Evolutionary conservation across 805 yeast genomes (phyloP).

Genomic region (Spathaspora arborariae): DNA sequence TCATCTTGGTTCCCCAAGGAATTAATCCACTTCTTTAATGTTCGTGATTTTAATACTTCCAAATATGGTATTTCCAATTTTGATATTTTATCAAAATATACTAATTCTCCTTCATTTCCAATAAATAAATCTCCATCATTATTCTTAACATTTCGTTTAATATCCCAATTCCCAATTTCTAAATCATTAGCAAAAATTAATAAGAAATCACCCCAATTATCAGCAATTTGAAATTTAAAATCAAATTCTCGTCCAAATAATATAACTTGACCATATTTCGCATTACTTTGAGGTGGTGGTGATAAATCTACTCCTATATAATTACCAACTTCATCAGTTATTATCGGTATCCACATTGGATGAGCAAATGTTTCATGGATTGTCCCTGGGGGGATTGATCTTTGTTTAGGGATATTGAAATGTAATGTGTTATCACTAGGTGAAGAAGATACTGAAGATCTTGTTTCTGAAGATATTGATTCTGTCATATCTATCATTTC

Average conservation of each 20-base stretch:
- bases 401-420: constrained; percentile 39
- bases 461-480: constrained; percentile 5
- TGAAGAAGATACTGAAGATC: background rate
- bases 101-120: constrained; percentile 71
- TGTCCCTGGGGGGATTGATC: constrained; percentile 72
- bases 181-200: constrained; percentile 81
- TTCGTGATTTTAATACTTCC: constrained; percentile 34
- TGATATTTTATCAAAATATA: constrained; percentile 58
- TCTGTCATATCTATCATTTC: constrained; percentile 7
- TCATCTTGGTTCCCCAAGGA: constrained; percentile 16
- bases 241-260: constrained; percentile 93
- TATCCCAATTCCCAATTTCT: constrained; percentile 75
- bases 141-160: constrained; percentile 54
- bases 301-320: constrained; percentile 83
- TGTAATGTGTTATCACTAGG: constrained; percentile 2
- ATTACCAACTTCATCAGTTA: constrained; percentile 86
- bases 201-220: constrained; percentile 86
- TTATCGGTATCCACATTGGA: constrained; percentile 86
- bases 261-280: constrained; percentile 83
- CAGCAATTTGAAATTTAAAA: constrained; percentile 80
- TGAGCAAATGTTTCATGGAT: constrained; percentile 81
- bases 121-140: constrained; percentile 52
- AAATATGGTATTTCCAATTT: constrained; percentile 40
- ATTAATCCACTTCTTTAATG: constrained; percentile 28
- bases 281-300: constrained; percentile 59